Percentiles rank a stretch among this genome's conserved stretches.
Conservation (phyloP, 768 basidiomycete genomes). For the Amanita thiersii region DNA sequence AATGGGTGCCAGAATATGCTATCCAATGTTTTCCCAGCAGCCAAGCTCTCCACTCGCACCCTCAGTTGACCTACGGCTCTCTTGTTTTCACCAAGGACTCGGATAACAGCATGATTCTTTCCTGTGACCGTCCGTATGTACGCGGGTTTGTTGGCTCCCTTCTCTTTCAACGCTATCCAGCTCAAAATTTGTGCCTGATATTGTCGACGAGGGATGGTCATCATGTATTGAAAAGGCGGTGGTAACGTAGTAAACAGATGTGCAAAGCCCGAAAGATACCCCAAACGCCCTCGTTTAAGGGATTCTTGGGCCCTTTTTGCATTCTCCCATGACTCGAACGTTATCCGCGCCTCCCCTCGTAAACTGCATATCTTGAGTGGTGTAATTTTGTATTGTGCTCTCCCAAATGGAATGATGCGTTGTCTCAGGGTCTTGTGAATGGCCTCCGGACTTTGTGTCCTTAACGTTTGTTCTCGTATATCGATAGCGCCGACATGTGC, state of each 20-base stretch:
- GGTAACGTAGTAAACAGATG: constrained; percentile 37
- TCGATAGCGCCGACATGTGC: background rate
- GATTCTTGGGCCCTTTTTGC: constrained; percentile 31
- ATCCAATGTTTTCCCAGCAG: constrained; percentile 40
- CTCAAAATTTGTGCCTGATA: constrained; percentile 40
- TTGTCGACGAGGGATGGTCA: constrained; percentile 38
- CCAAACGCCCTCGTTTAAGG: constrained; percentile 25
- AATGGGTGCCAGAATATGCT: constrained; percentile 42
- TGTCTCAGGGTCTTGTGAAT: constrained; percentile 1
- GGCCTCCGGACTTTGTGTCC: background rate
- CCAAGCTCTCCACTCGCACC: constrained; percentile 50
- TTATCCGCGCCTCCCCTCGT: constrained; percentile 24
- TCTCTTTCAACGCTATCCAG: constrained; percentile 37
- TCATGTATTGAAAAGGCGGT: constrained; percentile 41
- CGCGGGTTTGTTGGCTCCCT: constrained; percentile 26
- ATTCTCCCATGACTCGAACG: constrained; percentile 41
- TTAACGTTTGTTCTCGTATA: background rate
- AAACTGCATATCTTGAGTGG: constrained; percentile 2
- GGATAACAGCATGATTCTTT: constrained; percentile 25
- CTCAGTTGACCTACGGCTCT: constrained; percentile 49
- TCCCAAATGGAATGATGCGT: background rate
- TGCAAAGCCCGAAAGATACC: constrained; percentile 23
- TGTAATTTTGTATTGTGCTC: constrained; percentile 1
- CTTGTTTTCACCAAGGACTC: constrained; percentile 43
- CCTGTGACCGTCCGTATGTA: constrained; percentile 21